These are phyloP conservation scores for Tuctoria greenei DNA, from an alignment of 176 grass and related monocot species.

Conservation along the genomic window DNA sequence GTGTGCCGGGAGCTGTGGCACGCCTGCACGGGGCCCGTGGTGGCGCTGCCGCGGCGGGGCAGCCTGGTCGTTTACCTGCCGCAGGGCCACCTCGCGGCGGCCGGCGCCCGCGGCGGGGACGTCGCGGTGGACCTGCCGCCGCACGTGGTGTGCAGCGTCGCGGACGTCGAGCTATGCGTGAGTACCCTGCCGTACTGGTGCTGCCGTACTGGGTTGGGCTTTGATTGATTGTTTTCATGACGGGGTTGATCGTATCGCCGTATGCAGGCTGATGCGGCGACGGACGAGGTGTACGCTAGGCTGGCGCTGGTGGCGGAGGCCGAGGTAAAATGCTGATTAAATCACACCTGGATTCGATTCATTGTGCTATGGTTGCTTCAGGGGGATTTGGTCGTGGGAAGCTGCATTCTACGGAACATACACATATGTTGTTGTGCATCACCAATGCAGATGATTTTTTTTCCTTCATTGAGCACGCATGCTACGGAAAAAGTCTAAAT, in stretches of 20 bases:
- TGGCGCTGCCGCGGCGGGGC: conserved; percentile 76
- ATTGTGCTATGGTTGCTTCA: conserved; percentile 11
- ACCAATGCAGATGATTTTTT: no score
- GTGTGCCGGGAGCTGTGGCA: conserved; percentile 90
- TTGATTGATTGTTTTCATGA: conserved; percentile 14
- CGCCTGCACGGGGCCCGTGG: conserved; percentile 81
- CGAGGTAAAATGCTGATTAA: conserved; percentile 52
- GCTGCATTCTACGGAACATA: no score
- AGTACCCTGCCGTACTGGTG: conserved; percentile 23
- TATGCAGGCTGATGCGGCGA: conserved; percentile 83
- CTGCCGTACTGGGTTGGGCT: not conserved
- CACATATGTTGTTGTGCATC: no score
- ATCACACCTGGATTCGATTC: not conserved
- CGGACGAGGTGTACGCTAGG: conserved; percentile 86
- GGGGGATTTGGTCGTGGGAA: not conserved
- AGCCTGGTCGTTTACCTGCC: conserved; percentile 89
- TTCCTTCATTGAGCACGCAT: no score
- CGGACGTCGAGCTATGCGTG: conserved; percentile 87
- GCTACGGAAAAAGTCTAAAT: no score
- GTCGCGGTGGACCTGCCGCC: conserved; percentile 52
- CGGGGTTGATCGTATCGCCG: not conserved
- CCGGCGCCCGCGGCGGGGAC: conserved; percentile 31
- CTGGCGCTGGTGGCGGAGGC: conserved; percentile 73
- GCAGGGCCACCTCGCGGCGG: conserved; percentile 81
- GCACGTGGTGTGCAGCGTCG: conserved; percentile 85